Evolutionary conservation across 2,329 filamentous ascomycete species (phyloP).

Genomic region (Gremmenia infestans): DNA sequence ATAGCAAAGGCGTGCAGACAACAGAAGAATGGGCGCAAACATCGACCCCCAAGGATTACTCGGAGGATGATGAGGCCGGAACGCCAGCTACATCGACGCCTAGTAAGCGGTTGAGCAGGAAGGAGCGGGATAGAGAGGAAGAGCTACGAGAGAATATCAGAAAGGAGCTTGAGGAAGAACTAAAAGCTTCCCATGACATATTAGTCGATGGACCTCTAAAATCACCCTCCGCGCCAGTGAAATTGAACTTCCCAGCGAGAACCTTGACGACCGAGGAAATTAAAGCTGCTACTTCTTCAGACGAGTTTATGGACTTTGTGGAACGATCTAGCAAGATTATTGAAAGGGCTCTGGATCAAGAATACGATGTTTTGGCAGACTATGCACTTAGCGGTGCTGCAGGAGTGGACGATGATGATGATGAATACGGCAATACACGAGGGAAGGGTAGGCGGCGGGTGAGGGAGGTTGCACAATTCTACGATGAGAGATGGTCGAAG

Average conservation of each 20-base stretch:
- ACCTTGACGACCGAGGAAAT: slow-evolving; percentile 80
- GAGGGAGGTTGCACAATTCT: slow-evolving; percentile 89
- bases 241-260: slow-evolving; percentile 68
- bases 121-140: slow-evolving; percentile 79
- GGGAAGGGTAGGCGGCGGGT: slow-evolving; percentile 70
- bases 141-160: slow-evolving; percentile 80
- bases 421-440: slow-evolving; percentile 63
- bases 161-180: slow-evolving; percentile 87
- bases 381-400: slow-evolving; percentile 76
- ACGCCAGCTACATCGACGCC: slow-evolving; percentile 52
- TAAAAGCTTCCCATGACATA: slow-evolving; percentile 65
- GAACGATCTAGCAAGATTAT: slow-evolving; percentile 96
- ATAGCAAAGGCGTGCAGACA: slow-evolving; percentile 96
- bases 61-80: slow-evolving; percentile 59
- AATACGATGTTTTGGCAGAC: slow-evolving; percentile 94
- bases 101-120: slow-evolving; percentile 71
- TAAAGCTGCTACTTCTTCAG: slow-evolving; percentile 81
- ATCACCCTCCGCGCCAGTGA: slow-evolving; percentile 40
- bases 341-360: slow-evolving; percentile 88
- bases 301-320: slow-evolving; percentile 92
- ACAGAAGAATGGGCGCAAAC: slow-evolving; percentile 65
- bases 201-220: slow-evolving; percentile 47
- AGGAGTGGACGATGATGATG: slow-evolving; percentile 76
- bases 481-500: slow-evolving; percentile 92
- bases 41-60: slow-evolving; percentile 50